A percentile compares a stretch with the other conserved stretches of the same genome.
Evolutionary conservation across 306 rosid species (phyloP).

Genomic region (Castanea mollissima): DNA sequence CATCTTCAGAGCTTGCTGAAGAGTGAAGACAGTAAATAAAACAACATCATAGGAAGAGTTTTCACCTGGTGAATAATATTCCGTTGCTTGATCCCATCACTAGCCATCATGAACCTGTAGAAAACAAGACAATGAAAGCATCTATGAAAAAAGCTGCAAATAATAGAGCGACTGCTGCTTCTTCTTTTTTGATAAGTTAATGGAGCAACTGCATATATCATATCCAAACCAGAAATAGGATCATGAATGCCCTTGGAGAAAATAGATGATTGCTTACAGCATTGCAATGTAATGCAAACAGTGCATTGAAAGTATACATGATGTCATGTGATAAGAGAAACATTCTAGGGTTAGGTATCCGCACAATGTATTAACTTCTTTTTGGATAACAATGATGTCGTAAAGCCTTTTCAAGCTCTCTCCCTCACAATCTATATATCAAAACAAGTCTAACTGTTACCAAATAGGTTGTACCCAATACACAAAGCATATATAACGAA

Average conservation of each 20-base stretch:
- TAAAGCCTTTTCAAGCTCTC: not conserved
- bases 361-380: not conserved
- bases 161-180: not conserved
- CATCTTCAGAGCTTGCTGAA: not conserved
- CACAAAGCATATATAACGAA: not conserved
- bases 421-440: not conserved
- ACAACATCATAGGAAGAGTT: constrained; percentile 1
- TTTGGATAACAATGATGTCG: not conserved
- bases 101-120: constrained; percentile 89
- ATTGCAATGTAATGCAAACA: constrained; percentile 5
- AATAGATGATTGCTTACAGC: constrained; percentile 12
- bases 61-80: constrained; percentile 66
- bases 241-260: not conserved
- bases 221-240: not conserved
- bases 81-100: constrained; percentile 90
- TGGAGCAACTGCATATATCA: not conserved
- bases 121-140: constrained; percentile 21
- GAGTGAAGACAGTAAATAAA: not conserved
- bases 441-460: not conserved
- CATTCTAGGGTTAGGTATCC: not conserved
- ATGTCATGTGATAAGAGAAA: not conserved
- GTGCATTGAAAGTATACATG: not conserved
- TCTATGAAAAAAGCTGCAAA: constrained; percentile 27
- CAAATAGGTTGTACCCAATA: not conserved
- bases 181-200: no score